phyloP scores from a whole-genome alignment of 257 asterid species.

The Catharanthus roseus region DNA sequence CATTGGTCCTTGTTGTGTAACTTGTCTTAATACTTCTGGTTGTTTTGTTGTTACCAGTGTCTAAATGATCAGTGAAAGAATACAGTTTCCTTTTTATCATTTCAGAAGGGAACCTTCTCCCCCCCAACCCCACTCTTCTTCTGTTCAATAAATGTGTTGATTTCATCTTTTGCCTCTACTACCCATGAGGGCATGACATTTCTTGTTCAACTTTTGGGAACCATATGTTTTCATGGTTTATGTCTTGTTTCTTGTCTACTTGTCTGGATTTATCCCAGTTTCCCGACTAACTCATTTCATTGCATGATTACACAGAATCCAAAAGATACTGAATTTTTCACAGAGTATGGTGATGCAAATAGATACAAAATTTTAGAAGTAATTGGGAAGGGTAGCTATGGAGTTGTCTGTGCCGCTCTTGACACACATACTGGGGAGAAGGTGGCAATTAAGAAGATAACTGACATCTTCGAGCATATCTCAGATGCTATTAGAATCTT shows the following conservation, averaged over 20 bases:
- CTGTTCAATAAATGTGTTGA: neutral
- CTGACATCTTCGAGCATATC: conserved; percentile 70
- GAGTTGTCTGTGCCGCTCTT: conserved; percentile 88
- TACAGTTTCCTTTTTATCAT: neutral
- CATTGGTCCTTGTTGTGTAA: neutral
- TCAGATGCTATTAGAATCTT: conserved; percentile 85
- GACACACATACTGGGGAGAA: conserved; percentile 88
- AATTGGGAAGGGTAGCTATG: conserved; percentile 90
- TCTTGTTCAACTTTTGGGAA: neutral
- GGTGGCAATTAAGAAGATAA: conserved; percentile 90
- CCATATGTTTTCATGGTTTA: neutral
- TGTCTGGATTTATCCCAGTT: neutral
- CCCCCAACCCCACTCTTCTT: too few relatives aligned
- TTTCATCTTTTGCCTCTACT: neutral
- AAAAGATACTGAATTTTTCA: conserved; percentile 65
- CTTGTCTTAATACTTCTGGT: neutral
- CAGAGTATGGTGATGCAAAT: conserved; percentile 82
- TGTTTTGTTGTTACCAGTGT: neutral
- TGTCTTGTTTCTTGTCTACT: neutral
- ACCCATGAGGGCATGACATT: neutral
- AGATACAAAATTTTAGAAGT: conserved; percentile 81
- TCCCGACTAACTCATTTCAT: neutral
- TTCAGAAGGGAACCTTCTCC: neutral
- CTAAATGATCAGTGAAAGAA: neutral
- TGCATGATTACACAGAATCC: conserved; percentile 37